Percentiles rank a stretch among this genome's conserved stretches.
Evolutionary conservation across 2,329 filamentous ascomycete genomes (phyloP).

Genomic region (Beauveria scarabaeidicola): DNA sequence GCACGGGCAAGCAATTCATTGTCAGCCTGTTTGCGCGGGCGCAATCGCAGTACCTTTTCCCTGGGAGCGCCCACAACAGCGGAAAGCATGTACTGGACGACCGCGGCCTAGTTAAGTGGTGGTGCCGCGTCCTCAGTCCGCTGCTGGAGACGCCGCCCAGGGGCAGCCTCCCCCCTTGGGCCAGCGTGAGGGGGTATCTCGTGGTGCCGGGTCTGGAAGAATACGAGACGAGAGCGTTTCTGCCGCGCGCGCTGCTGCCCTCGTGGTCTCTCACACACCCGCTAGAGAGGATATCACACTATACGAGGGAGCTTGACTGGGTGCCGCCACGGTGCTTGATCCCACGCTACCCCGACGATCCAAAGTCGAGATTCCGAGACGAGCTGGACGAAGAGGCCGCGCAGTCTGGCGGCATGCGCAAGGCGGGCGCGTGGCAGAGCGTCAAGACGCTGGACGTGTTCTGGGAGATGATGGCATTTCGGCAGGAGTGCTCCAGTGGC

Average conservation of each 20-base stretch:
- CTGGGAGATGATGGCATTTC: conserved; percentile 97
- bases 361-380: conserved; percentile 80
- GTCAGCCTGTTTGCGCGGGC: conserved; percentile 87
- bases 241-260: conserved; percentile 50
- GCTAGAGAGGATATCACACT: conserved; percentile 56
- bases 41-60: conserved; percentile 91
- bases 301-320: conserved; percentile 45
- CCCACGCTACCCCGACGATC: conserved; percentile 88
- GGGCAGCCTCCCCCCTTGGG: conserved; percentile 28
- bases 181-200: conserved; percentile 63
- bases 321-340: conserved; percentile 78
- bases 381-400: conserved; percentile 80
- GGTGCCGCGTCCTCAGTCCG: conserved; percentile 80
- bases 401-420: conserved; percentile 44
- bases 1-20: conserved; percentile 59
- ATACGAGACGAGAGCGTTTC: conserved; percentile 71
- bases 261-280: conserved; percentile 66
- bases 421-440: conserved; percentile 68
- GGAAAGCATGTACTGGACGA: conserved; percentile 91
- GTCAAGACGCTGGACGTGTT: conserved; percentile 82
- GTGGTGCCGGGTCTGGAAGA: conserved; percentile 78
- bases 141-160: conserved; percentile 46
- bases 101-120: conserved; percentile 85
- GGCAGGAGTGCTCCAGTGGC: conserved; percentile 91
- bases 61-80: conserved; percentile 75